Conservation (phyloP, 306 rosid genomes). For the Cucumis melo region DNA sequence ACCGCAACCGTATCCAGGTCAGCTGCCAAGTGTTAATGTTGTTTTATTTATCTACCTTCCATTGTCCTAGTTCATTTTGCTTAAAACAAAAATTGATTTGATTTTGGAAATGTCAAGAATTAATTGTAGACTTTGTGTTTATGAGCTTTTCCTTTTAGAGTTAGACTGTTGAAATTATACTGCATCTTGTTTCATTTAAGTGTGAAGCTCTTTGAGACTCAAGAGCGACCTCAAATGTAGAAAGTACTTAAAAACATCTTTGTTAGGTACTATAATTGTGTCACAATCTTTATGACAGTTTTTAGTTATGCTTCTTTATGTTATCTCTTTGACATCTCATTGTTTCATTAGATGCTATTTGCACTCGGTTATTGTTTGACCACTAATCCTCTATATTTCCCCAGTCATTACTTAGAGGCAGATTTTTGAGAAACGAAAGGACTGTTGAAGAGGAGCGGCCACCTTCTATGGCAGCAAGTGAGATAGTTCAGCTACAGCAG, state of each 20-base stretch:
- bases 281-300: neutral
- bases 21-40: conserved; percentile 16
- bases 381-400: conserved; percentile 21
- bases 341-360: neutral
- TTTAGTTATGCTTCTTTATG: neutral
- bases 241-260: neutral
- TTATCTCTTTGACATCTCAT: neutral
- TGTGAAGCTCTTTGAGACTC: neutral
- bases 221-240: neutral
- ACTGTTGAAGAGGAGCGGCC: conserved; percentile 89
- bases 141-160: neutral
- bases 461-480: conserved; percentile 77
- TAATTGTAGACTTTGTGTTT: neutral
- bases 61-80: neutral
- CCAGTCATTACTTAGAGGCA: conserved; percentile 96
- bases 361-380: conserved; percentile 1
- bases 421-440: conserved; percentile 93
- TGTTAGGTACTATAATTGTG: neutral
- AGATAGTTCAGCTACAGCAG: conserved; percentile 82
- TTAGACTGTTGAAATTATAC: neutral
- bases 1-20: conserved; percentile 98
- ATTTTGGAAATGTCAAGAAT: neutral
- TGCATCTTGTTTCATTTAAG: neutral
- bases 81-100: neutral
- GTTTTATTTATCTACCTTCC: neutral